Percentiles rank a stretch among this genome's conserved stretches.
phyloP scores from a whole-genome alignment of 441 rosid genomes.

The Adansonia rubrostipa region DNA sequence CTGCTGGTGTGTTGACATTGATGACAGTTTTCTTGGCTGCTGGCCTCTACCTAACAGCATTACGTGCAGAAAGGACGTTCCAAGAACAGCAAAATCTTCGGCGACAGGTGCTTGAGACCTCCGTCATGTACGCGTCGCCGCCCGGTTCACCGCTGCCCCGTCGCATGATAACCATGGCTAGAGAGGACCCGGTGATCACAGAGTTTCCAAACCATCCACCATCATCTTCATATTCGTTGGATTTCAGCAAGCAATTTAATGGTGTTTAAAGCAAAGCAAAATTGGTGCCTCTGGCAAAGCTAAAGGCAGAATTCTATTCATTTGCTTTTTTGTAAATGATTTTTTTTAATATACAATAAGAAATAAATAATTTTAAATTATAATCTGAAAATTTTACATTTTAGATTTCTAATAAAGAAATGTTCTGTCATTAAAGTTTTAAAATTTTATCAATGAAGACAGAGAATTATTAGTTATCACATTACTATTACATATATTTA shows the following conservation, averaged over 20 bases:
- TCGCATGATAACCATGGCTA: constrained; percentile 45
- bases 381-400: no score
- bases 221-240: constrained; percentile 31
- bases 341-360: not conserved
- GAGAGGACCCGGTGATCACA: constrained; percentile 61
- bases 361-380: no score
- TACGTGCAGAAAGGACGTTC: constrained; percentile 61
- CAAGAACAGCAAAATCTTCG: constrained; percentile 52
- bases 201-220: constrained; percentile 38
- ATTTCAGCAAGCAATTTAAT: constrained; percentile 42
- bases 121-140: constrained; percentile 68
- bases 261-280: constrained; percentile 28
- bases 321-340: constrained; percentile 13
- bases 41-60: constrained; percentile 66
- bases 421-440: no score
- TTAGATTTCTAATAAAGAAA: no score
- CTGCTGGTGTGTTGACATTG: constrained; percentile 74
- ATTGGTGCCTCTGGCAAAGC: constrained; percentile 19
- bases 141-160: constrained; percentile 62
- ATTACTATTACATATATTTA: no score
- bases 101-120: constrained; percentile 60
- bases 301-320: constrained; percentile 4
- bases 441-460: no score
- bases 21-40: constrained; percentile 69
- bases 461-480: no score